phyloP scores from a whole-genome alignment of 306 rosid species.

The Prunus padus region DNA sequence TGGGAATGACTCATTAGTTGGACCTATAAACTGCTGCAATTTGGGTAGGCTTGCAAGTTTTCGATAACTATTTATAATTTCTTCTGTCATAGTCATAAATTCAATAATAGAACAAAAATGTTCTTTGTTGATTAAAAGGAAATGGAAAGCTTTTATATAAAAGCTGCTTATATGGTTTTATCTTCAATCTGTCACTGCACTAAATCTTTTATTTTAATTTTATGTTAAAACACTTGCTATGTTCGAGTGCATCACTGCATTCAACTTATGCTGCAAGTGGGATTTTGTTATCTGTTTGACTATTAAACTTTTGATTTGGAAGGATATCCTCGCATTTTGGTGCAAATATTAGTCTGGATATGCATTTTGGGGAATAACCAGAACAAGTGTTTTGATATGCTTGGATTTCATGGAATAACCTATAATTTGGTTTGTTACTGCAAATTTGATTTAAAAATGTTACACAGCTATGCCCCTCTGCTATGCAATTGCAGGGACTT shows the following conservation, averaged over 20 bases:
- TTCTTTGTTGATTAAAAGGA: neutral
- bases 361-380: neutral
- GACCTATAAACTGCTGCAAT: neutral
- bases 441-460: slow-evolving; percentile 4
- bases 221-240: neutral
- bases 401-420: neutral
- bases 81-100: neutral
- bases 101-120: neutral
- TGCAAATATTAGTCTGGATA: neutral
- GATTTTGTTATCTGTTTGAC: neutral
- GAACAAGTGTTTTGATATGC: neutral
- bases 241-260: no score
- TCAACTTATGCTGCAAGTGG: neutral
- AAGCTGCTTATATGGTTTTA: neutral
- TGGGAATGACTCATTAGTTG: neutral
- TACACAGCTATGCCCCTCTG: slow-evolving; percentile 18
- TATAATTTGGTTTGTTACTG: slow-evolving; percentile 4
- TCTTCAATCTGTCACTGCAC: neutral
- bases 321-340: neutral
- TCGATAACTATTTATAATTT: neutral
- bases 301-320: neutral
- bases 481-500: slow-evolving; percentile 69
- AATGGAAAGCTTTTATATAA: neutral
- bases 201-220: neutral
- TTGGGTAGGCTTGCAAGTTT: no score